Evolutionary conservation across 345 rosid species (phyloP), one percentile per base, ranked within the genome.

Genomic region (Abelmoschus esculentus): DNA sequence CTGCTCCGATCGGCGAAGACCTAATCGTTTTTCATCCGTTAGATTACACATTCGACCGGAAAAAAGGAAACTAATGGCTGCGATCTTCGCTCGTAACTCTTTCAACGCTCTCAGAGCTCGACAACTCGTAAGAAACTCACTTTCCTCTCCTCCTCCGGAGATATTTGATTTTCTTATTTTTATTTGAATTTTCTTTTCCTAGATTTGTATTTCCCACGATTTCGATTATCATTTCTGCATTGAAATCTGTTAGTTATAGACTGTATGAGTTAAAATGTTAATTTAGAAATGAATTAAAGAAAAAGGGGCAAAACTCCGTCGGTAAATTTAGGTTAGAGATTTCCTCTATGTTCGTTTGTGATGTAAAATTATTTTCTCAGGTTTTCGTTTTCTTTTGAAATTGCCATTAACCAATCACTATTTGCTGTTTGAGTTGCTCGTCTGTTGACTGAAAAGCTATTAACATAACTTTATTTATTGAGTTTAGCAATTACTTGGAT

Each of bases 31-130:
- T 55, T 7, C 57, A 2, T 40, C 7, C 4, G 11, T 47, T 47
- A 15, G 1, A 18, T 38, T 0, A 7, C 29, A 64, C 9, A 18
- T 47, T 12, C 6, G 5, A 13, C 15, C 52, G n/a, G 34, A 44
- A 11, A 2, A 22, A 14, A 1, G 36, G 49, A 60, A 46, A 66
- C 52, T 75, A 71, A 88, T 91, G 88, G 93, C 90, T 75, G 83
- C 86, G 61, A 83, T 92, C 72, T 73, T 93, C 58, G 97, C 91
- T 86, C 96, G 96, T 77, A 89, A 86, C 84, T 89, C 98, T 18
- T 74, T 90, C 79, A 76, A 65, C 32, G 81, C 87, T 69, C 76
- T 89, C 75, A 83, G 87, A 7, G 84, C 61, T 56, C 61, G 61
- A 28, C 34, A 57, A 3, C 84, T 86, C 61, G 34, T 57, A 57